Evolutionary conservation across 306 rosid genomes (phyloP).

Genomic region (Crataegus laevigata): DNA sequence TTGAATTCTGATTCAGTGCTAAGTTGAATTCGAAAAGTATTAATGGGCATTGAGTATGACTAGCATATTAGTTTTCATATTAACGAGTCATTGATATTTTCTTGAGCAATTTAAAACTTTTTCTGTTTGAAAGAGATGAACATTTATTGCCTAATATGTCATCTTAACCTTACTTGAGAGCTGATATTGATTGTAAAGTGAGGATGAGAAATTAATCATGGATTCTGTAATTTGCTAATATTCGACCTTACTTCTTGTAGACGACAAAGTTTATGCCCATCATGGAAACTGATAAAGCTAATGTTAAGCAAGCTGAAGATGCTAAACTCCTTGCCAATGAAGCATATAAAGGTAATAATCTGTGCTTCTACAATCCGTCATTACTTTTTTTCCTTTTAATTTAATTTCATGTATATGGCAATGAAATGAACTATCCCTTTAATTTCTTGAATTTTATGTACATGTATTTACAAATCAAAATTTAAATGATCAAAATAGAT

Average conservation of each 20-base stretch:
- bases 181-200: constrained; percentile 7
- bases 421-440: constrained; percentile 5
- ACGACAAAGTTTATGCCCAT: constrained; percentile 23
- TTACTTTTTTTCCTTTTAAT: neutral
- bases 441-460: neutral
- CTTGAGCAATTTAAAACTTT: neutral
- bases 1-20: neutral
- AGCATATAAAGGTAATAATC: constrained; percentile 64
- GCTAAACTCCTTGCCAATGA: constrained; percentile 70
- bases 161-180: neutral
- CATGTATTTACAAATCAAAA: neutral
- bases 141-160: constrained; percentile 8
- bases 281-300: constrained; percentile 57
- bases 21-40: neutral
- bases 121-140: neutral
- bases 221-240: constrained; percentile 30
- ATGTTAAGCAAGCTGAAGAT: constrained; percentile 64
- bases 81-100: neutral
- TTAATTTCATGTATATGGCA: neutral
- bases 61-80: neutral
- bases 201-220: constrained; percentile 6
- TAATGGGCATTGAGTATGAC: neutral
- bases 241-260: constrained; percentile 11
- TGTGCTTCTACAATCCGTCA: constrained; percentile 7
- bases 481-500: neutral